Percentiles rank a stretch among this genome's conserved stretches.
Conservation (phyloP, 2,329 filamentous ascomycete species). For the Periconia digitata region DNA sequence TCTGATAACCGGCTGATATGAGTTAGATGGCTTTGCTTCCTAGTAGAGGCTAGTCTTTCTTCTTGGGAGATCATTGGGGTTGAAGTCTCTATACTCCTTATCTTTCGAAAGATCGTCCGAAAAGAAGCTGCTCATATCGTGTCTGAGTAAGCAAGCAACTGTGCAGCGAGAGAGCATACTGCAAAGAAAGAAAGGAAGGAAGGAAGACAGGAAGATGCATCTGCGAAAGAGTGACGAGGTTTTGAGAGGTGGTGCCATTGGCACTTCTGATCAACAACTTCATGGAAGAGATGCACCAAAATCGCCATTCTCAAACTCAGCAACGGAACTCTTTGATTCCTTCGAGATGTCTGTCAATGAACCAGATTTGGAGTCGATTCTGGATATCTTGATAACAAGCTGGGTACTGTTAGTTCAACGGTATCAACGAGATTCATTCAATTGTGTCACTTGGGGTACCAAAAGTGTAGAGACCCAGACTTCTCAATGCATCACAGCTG, state of each 20-base stretch:
- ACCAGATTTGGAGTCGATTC: conserved; percentile 9
- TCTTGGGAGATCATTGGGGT: too few species aligned
- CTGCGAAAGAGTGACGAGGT: conserved; percentile 5
- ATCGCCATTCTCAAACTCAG: too few species aligned
- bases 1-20: too few species aligned
- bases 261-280: neutral
- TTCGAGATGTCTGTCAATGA: neutral
- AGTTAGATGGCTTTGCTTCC: too few species aligned
- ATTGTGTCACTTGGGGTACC: conserved; percentile 31
- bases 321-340: too few species aligned
- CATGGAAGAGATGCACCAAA: neutral
- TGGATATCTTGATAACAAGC: conserved; percentile 30
- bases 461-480: conserved; percentile 12
- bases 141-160: too few species aligned
- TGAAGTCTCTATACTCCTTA: too few species aligned
- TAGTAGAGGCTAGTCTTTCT: too few species aligned
- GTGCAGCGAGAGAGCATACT: too few species aligned
- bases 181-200: too few species aligned
- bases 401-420: conserved; percentile 35
- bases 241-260: neutral
- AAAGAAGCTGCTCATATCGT: too few species aligned
- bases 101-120: too few species aligned
- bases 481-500: conserved; percentile 19
- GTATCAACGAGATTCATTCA: conserved; percentile 35
- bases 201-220: conserved; percentile 5